phyloP scores from a whole-genome alignment of 768 basidiomycete species.

The Boletus sensibilis region DNA sequence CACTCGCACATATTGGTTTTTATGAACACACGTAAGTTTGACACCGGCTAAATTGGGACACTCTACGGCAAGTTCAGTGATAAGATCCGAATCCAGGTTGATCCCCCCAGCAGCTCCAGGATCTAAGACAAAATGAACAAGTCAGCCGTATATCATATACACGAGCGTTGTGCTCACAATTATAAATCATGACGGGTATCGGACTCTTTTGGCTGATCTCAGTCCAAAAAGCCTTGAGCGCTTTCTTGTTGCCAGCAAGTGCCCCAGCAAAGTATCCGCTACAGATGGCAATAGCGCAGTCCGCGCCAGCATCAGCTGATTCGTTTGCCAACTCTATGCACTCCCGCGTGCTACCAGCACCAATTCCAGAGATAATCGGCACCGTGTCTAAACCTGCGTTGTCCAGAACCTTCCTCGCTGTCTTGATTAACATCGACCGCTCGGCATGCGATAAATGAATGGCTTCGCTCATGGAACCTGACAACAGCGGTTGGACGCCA shows the following conservation, averaged over 20 bases:
- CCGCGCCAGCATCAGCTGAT: constrained; percentile 83
- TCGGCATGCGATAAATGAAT: constrained; percentile 70
- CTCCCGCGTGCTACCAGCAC: constrained; percentile 79
- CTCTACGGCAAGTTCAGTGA: constrained; percentile 73
- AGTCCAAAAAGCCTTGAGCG: constrained; percentile 75
- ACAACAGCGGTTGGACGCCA: constrained; percentile 69
- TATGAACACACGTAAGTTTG: constrained; percentile 74
- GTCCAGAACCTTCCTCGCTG: constrained; percentile 72
- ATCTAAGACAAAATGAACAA: constrained; percentile 42
- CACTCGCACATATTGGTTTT: not conserved
- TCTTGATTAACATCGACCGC: constrained; percentile 59
- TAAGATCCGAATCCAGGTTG: constrained; percentile 86
- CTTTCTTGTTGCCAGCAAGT: constrained; percentile 55
- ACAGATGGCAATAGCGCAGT: constrained; percentile 81
- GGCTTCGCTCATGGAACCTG: constrained; percentile 87
- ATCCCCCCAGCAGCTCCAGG: constrained; percentile 88
- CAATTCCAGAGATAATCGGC: constrained; percentile 82
- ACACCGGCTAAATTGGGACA: constrained; percentile 81
- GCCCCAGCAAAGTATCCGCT: constrained; percentile 87
- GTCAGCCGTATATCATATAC: not conserved
- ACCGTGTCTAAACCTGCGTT: constrained; percentile 52
- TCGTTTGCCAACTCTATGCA: constrained; percentile 72
- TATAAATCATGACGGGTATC: constrained; percentile 87
- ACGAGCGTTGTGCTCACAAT: constrained; percentile 50
- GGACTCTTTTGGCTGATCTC: constrained; percentile 79